Evolutionary conservation across 257 asterid species (phyloP).

Genomic region (Nicotiana sylvestris): DNA sequence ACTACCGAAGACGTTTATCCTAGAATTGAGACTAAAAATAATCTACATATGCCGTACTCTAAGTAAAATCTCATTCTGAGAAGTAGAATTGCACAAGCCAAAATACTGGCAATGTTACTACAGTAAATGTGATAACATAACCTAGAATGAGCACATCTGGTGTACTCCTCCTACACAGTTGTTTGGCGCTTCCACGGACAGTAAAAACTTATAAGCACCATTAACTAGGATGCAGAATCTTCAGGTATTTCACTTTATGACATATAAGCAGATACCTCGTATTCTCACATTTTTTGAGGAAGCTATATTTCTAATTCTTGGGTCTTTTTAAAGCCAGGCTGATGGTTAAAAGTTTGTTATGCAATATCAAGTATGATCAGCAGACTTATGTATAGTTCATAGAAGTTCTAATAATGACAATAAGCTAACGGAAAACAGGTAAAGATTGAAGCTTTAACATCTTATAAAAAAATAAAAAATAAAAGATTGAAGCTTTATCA

Average conservation of each 20-base stretch:
- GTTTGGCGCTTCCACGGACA: background rate
- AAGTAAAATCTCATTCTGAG: background rate
- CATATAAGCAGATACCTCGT: background rate
- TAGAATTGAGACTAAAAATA: background rate
- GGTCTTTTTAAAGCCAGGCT: background rate
- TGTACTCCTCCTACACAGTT: background rate
- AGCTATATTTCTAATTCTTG: background rate
- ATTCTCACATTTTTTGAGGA: background rate
- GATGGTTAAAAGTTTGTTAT: background rate
- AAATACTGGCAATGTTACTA: background rate
- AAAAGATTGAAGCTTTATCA: background rate
- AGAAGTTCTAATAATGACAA: background rate
- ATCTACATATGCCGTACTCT: background rate
- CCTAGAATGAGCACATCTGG: background rate
- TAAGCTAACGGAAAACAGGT: background rate
- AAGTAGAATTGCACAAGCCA: background rate
- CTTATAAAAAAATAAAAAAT: background rate
- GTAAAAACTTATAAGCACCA: background rate
- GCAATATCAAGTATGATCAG: background rate
- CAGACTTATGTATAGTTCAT: background rate
- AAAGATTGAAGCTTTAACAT: background rate
- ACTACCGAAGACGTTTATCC: background rate
- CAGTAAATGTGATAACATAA: background rate
- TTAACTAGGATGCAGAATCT: background rate
- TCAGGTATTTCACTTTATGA: background rate